A percentile compares a stretch with the other conserved stretches of the same genome.
phyloP scores from a whole-genome alignment of 768 basidiomycete species.

The Psilocybe tampanensis region DNA sequence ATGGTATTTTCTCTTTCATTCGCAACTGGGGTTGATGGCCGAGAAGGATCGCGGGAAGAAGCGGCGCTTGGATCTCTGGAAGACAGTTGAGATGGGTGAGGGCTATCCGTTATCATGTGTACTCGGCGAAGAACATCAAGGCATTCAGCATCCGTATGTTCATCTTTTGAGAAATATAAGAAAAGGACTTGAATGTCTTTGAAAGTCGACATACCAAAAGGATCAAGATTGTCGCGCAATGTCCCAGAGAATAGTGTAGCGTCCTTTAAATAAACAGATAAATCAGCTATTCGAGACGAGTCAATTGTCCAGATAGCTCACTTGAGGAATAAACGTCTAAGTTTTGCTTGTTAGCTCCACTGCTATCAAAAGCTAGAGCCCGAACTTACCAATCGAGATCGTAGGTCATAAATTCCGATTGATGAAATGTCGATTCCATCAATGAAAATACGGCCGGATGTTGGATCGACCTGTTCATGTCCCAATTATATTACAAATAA shows the following conservation, averaged over 20 bases:
- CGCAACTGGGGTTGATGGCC: slow-evolving; percentile 44
- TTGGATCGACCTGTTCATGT: slow-evolving; percentile 64
- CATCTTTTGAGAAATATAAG: slow-evolving; percentile 40
- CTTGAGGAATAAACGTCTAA: slow-evolving; percentile 81
- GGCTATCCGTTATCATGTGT: slow-evolving; percentile 65
- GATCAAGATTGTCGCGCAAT: slow-evolving; percentile 74
- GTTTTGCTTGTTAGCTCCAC: neutral
- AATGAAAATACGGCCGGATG: slow-evolving; percentile 72
- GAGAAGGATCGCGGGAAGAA: slow-evolving; percentile 49
- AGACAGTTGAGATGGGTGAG: slow-evolving; percentile 46
- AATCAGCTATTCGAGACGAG: neutral
- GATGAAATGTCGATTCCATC: slow-evolving; percentile 88
- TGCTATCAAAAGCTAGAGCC: neutral
- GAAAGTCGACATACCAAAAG: slow-evolving; percentile 49
- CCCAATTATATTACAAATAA: slow-evolving; percentile 1
- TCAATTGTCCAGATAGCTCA: slow-evolving; percentile 18
- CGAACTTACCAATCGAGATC: slow-evolving; percentile 67
- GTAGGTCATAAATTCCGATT: slow-evolving; percentile 83
- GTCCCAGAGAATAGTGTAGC: slow-evolving; percentile 83
- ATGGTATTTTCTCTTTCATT: slow-evolving; percentile 18
- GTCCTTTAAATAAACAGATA: slow-evolving; percentile 40
- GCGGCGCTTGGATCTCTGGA: slow-evolving; percentile 40
- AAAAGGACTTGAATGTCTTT: neutral
- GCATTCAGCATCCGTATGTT: slow-evolving; percentile 80
- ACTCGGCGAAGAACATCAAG: slow-evolving; percentile 82